phyloP scores from a whole-genome alignment of 805 yeast genomes.

The Starmerella sp. region DNA sequence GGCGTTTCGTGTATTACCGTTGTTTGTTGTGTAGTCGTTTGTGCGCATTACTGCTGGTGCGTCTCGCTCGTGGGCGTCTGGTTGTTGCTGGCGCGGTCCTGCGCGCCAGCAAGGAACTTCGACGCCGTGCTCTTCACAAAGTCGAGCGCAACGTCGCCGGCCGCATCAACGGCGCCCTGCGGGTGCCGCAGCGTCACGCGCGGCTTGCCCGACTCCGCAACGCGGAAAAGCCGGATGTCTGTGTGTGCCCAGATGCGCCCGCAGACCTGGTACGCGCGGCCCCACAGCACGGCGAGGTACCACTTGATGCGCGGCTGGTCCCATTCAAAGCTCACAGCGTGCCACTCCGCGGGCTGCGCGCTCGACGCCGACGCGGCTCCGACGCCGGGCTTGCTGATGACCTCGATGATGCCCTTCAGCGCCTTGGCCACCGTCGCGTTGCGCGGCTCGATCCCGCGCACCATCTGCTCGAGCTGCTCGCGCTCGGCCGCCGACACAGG shows the following conservation, averaged over 20 bases:
- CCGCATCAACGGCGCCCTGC: constrained; percentile 37
- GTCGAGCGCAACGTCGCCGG: constrained; percentile 32
- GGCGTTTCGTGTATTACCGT: neutral
- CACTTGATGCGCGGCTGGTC: constrained; percentile 54
- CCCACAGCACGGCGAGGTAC: constrained; percentile 61
- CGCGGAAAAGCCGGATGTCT: constrained; percentile 39
- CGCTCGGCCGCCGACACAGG: constrained; percentile 2
- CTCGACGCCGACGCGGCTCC: neutral
- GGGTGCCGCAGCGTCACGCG: constrained; percentile 33
- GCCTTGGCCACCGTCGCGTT: constrained; percentile 1
- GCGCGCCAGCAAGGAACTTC: constrained; percentile 27
- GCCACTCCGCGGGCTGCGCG: constrained; percentile 26
- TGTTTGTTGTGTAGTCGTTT: neutral
- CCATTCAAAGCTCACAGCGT: constrained; percentile 51
- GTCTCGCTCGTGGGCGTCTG: too few relatives aligned
- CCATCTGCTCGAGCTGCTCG: neutral
- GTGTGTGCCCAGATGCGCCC: constrained; percentile 41
- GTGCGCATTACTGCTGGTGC: too few relatives aligned
- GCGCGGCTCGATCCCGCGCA: neutral
- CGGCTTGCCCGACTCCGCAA: constrained; percentile 25
- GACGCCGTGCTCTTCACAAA: constrained; percentile 31
- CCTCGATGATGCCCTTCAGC: neutral
- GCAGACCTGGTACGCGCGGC: constrained; percentile 35
- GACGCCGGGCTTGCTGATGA: neutral
- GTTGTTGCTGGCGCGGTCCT: too few relatives aligned